phyloP scores from a whole-genome alignment of 768 basidiomycete genomes.

The Auricularia sp. region DNA sequence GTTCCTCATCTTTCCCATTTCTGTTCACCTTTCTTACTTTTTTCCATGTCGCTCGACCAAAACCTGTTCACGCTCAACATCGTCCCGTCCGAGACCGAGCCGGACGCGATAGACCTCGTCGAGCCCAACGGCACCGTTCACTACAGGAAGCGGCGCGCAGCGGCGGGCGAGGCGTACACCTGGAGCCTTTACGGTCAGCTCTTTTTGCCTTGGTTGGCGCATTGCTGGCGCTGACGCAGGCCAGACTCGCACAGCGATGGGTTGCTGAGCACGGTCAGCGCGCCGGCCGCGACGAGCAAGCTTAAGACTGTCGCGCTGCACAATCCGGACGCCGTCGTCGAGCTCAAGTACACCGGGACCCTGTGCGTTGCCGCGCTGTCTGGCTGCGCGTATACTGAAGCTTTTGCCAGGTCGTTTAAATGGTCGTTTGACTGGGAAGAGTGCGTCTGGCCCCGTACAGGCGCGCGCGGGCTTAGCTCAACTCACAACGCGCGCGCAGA shows the following conservation, averaged over 20 bases:
- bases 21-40: background rate
- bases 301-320: conserved; percentile 63
- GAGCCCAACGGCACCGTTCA: conserved; percentile 54
- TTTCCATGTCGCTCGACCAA: conserved; percentile 67
- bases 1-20: background rate
- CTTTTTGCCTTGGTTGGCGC: background rate
- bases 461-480: background rate
- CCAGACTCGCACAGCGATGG: conserved; percentile 65
- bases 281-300: conserved; percentile 57
- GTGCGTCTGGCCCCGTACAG: conserved; percentile 31
- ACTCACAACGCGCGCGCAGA: conserved; percentile 24
- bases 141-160: conserved; percentile 56
- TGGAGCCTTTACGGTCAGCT: conserved; percentile 8
- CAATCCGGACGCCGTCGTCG: conserved; percentile 62
- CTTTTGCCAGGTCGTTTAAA: conserved; percentile 34
- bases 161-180: conserved; percentile 1
- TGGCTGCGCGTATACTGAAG: background rate
- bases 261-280: conserved; percentile 56
- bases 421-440: conserved; percentile 81
- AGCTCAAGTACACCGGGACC: conserved; percentile 64
- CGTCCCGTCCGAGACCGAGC: conserved; percentile 49
- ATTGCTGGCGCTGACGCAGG: background rate
- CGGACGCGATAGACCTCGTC: conserved; percentile 56
- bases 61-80: conserved; percentile 70
- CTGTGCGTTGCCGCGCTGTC: conserved; percentile 19